Evolutionary conservation across 495 filamentous ascomycete genomes (phyloP).

Genomic region (Cercophora scortea): DNA sequence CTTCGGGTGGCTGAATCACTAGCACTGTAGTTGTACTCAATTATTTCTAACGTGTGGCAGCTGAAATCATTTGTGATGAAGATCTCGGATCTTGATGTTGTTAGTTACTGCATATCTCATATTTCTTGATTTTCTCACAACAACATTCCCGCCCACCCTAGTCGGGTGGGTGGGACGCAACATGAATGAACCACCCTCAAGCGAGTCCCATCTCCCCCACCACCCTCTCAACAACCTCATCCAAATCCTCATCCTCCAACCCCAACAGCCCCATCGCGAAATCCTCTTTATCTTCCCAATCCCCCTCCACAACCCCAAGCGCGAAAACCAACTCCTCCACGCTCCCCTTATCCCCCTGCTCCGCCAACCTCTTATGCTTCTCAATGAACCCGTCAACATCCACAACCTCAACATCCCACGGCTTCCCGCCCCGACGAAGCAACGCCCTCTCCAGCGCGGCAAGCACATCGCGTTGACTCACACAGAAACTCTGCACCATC

Average conservation of each 20-base stretch:
- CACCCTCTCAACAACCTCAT: constrained; percentile 12
- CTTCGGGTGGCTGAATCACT: too few species aligned
- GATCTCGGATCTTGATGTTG: too few species aligned
- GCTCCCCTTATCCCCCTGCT: constrained; percentile 9
- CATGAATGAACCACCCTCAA: too few species aligned
- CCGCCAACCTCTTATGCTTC: constrained; percentile 8
- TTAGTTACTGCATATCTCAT: too few species aligned
- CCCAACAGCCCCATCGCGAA: constrained; percentile 22
- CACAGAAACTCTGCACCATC: constrained; percentile 34
- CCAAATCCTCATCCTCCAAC: constrained; percentile 20
- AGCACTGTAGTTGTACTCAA: too few species aligned
- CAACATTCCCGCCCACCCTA: too few species aligned
- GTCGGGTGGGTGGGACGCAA: too few species aligned
- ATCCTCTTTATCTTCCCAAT: constrained; percentile 16
- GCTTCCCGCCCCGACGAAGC: constrained; percentile 21
- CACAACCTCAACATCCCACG: constrained; percentile 9
- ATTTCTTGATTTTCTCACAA: too few species aligned
- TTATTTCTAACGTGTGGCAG: too few species aligned
- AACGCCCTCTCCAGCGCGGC: constrained; percentile 28
- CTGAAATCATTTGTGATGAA: too few species aligned
- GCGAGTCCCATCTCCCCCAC: neutral
- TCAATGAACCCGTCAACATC: constrained; percentile 12
- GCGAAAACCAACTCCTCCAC: constrained; percentile 25
- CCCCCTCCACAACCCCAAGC: constrained; percentile 17
- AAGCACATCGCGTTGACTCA: constrained; percentile 39